These are phyloP conservation scores for Przewalskia tangutica DNA, from an alignment of 257 asterid genomes.

Conservation along the genomic window DNA sequence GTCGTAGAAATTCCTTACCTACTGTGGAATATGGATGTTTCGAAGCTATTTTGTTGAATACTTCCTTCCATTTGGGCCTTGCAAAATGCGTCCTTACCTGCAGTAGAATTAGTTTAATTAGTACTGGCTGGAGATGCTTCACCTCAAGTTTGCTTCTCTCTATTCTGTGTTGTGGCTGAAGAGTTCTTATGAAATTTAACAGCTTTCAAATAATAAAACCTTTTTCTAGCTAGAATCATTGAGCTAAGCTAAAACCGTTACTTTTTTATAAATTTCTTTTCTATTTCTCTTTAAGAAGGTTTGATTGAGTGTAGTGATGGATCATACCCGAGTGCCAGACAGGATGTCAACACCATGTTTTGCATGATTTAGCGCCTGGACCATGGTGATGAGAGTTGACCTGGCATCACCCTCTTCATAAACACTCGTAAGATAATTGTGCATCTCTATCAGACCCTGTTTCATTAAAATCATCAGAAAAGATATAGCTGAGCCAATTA, in stretches of 20 bases:
- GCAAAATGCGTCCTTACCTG: constrained; percentile 61
- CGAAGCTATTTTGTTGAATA: constrained; percentile 68
- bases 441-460: constrained; percentile 95
- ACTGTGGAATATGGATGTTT: constrained; percentile 75
- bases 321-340: constrained; percentile 79
- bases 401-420: constrained; percentile 96
- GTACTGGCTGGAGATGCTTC: neutral
- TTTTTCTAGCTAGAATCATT: neutral
- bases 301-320: neutral
- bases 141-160: neutral
- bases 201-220: neutral
- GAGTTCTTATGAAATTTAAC: neutral
- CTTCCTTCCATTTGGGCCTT: constrained; percentile 62
- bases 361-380: constrained; percentile 92
- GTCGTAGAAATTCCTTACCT: constrained; percentile 35
- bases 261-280: neutral
- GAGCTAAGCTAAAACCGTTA: neutral
- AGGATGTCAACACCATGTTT: constrained; percentile 92
- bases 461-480: constrained; percentile 7
- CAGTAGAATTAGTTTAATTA: constrained; percentile 6
- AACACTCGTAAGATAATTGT: constrained; percentile 81
- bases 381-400: constrained; percentile 91
- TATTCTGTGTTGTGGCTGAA: neutral
- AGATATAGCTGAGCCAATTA: neutral
- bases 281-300: neutral